Percentiles rank a stretch among this genome's conserved stretches.
Conservation (phyloP, 1,139 yeast species). For the Hansenula lynferdii region DNA sequence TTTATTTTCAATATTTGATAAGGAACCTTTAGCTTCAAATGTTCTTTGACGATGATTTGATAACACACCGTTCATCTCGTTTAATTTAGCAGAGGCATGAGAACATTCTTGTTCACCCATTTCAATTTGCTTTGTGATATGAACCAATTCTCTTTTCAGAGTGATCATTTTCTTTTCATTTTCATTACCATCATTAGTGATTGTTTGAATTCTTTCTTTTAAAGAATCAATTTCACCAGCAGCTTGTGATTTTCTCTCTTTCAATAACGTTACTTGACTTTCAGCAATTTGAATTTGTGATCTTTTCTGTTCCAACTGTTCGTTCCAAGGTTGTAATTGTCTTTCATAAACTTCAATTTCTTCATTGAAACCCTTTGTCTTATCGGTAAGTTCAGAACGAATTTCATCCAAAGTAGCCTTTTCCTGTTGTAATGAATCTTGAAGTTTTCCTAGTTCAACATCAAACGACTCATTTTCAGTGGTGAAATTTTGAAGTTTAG, state of each 20-base stretch:
- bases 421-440: conserved; percentile 45
- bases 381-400: conserved; percentile 62
- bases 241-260: conserved; percentile 41
- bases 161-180: conserved; percentile 42
- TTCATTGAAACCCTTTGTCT: conserved; percentile 61
- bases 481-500: conserved; percentile 41
- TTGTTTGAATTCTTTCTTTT: conserved; percentile 40
- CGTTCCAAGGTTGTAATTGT: conserved; percentile 81
- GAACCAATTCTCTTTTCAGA: conserved; percentile 40
- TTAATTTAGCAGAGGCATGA: conserved; percentile 43
- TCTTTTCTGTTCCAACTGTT: conserved; percentile 58
- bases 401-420: conserved; percentile 54
- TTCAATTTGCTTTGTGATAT: conserved; percentile 46
- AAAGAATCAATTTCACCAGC: conserved; percentile 44
- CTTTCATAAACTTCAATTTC: conserved; percentile 61
- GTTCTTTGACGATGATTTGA: conserved; percentile 54
- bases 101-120: conserved; percentile 56
- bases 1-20: conserved; percentile 58
- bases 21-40: conserved; percentile 57
- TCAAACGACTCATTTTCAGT: conserved; percentile 35
- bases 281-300: conserved; percentile 61
- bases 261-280: conserved; percentile 61
- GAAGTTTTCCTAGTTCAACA: conserved; percentile 39
- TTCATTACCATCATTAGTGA: conserved; percentile 48
- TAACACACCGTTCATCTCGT: conserved; percentile 50